Percentiles rank a stretch among this genome's conserved stretches.
Evolutionary conservation across 352 stramenopile genomes (phyloP).

Genomic region (Hyaloperonospora arabidopsidis): DNA sequence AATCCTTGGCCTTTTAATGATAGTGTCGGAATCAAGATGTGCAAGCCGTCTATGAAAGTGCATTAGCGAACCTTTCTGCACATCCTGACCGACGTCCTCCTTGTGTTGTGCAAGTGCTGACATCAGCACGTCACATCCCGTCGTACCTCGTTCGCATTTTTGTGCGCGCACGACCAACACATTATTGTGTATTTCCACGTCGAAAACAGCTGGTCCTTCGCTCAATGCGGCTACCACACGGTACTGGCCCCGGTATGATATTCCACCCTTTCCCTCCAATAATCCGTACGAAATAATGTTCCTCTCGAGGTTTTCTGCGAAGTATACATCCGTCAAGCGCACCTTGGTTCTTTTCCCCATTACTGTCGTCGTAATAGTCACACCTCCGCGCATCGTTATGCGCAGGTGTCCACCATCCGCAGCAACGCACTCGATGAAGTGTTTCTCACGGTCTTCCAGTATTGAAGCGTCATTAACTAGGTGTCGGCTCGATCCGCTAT

Average conservation of each 20-base stretch:
- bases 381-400: too few species aligned
- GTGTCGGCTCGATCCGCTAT: constrained; percentile 2
- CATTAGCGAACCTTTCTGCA: neutral
- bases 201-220: neutral
- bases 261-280: constrained; percentile 12
- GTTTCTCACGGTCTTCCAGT: neutral
- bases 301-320: constrained; percentile 9
- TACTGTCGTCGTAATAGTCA: neutral
- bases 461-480: neutral
- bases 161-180: too few species aligned
- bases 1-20: neutral
- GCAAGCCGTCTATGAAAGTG: neutral
- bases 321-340: neutral
- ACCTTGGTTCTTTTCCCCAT: neutral
- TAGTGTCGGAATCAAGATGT: neutral
- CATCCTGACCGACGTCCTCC: neutral
- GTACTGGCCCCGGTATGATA: constrained; percentile 1
- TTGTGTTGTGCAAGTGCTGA: neutral
- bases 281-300: constrained; percentile 22
- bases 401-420: too few species aligned
- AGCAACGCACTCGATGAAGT: neutral
- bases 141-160: too few species aligned
- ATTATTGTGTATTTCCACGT: too few species aligned
- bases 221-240: neutral
- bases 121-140: too few species aligned